Evolutionary conservation across 1,139 yeast genomes (phyloP).

Genomic region (Zygosaccharomyces sapae): DNA sequence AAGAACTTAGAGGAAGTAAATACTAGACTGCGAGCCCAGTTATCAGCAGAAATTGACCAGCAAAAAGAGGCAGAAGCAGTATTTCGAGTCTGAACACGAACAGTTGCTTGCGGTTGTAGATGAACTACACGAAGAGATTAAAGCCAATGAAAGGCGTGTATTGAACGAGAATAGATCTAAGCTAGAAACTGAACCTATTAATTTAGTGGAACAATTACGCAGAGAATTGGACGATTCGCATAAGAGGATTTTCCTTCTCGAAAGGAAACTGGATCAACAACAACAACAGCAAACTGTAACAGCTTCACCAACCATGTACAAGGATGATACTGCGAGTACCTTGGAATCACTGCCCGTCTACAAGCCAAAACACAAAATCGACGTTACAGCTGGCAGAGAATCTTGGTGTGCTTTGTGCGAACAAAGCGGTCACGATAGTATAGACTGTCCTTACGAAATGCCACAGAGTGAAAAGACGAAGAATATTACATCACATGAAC

Average conservation of each 20-base stretch:
- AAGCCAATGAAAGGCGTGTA: constrained; percentile 26
- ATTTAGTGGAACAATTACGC: constrained; percentile 30
- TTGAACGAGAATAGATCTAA: constrained; percentile 13
- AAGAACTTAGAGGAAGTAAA: constrained; percentile 24
- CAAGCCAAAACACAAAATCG: constrained; percentile 47
- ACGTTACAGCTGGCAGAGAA: constrained; percentile 69
- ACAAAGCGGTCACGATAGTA: constrained; percentile 78
- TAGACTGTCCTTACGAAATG: constrained; percentile 77
- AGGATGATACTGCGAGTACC: constrained; percentile 23
- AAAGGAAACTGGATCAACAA: constrained; percentile 10
- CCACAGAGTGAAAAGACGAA: constrained; percentile 7
- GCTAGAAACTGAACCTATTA: constrained; percentile 19
- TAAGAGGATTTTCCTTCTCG: constrained; percentile 15
- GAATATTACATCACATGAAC: constrained; percentile 7
- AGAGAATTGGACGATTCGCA: constrained; percentile 23
- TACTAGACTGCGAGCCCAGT: constrained; percentile 22
- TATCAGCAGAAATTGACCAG: constrained; percentile 22
- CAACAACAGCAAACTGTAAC: constrained; percentile 9
- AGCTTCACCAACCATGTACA: constrained; percentile 9
- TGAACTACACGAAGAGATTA: constrained; percentile 32
- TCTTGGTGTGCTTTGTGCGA: constrained; percentile 95
- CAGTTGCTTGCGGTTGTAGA: constrained; percentile 33
- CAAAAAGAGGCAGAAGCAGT: constrained; percentile 27
- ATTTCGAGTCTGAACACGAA: constrained; percentile 34
- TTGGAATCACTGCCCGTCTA: constrained; percentile 50